Base-by-base conservation (phyloP, 352 stramenopile genomes). In the Globisporangium cystogenes region DNA sequence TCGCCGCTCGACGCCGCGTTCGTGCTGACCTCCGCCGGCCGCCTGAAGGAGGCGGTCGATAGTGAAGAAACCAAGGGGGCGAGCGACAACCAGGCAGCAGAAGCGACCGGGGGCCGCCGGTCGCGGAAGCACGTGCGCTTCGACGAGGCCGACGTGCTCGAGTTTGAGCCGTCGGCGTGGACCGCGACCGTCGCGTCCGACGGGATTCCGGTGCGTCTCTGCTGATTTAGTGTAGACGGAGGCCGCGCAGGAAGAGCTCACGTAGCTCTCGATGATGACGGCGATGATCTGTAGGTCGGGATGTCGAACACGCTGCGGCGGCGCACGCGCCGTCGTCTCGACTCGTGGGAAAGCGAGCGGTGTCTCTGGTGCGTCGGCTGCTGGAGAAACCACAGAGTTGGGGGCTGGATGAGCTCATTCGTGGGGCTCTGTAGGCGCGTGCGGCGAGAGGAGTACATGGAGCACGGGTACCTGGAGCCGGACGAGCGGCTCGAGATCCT, bases 151-250 rank as follows among this genome's bases (percentile, higher is more conserved):
- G 75, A 93, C 29, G 64, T 93, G 12, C 64, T 90, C 27, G 82
- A 93, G 68, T 93, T 93, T 41, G 82, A 93, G 53, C 82, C 82
- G 27, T 89, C 82, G 18, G 74, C 86, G 62, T 90, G 76, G 75
- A 90, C 79, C n/a, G 80, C 77, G 43, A 87, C 76, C 4, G 76
- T 90, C 24, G 72, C 82, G 10, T 93, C 82, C 2, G 80, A 89
- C 46, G 82, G 82, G 33, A 73, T 93, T 31, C 82, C 82, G 55
- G 77, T 88, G 58, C 59, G 76, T 59, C 3, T n/a, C n/a, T n/a
- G n/a, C n/a, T n/a, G n/a, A n/a, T 46, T 21, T 24, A n/a, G 12
- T 50, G 7, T 18, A 37, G 29, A 33, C 5, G 29, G 5, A 33
- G 6, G 29, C n/a, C n/a, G n/a, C n/a, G n/a, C n/a, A n/a, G n/a